Evolutionary conservation across 192 early-diverging fungal genomes (phyloP).

Genomic region (Podila verticillata): DNA sequence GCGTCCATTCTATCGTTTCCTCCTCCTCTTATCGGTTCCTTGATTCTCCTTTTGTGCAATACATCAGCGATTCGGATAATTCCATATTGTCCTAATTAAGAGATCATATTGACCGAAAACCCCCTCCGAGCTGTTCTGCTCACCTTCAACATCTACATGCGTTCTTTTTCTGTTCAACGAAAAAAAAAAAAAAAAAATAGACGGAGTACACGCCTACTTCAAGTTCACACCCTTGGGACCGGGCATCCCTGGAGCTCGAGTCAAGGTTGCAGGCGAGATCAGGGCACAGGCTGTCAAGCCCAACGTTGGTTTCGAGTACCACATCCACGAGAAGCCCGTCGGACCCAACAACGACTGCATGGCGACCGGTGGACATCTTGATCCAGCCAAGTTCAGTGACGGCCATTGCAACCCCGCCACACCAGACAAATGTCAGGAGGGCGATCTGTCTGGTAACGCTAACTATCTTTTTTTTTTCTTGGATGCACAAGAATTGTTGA

Average conservation of each 20-base stretch:
- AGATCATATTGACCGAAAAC: not conserved
- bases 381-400: conserved; percentile 13
- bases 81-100: too few relatives aligned
- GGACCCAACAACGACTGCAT: conserved; percentile 26
- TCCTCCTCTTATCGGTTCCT: too few relatives aligned
- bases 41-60: too few relatives aligned
- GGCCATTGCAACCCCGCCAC: conserved; percentile 11
- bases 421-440: conserved; percentile 23
- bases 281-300: not conserved
- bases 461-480: not conserved
- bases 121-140: too few relatives aligned
- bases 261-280: not conserved
- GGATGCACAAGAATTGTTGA: too few relatives aligned
- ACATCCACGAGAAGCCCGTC: conserved; percentile 35
- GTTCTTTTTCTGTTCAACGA: not conserved
- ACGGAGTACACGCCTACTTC: not conserved
- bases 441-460: conserved; percentile 39
- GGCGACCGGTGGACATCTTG: conserved; percentile 36
- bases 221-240: not conserved
- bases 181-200: not conserved
- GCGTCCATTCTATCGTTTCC: too few relatives aligned
- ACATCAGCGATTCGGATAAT: too few relatives aligned
- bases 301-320: conserved; percentile 21
- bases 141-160: too few relatives aligned
- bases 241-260: not conserved